Percentiles rank a stretch among this genome's conserved stretches.
Evolutionary conservation across 495 filamentous ascomycete genomes (phyloP).

Genomic region (Xylaria longipes): DNA sequence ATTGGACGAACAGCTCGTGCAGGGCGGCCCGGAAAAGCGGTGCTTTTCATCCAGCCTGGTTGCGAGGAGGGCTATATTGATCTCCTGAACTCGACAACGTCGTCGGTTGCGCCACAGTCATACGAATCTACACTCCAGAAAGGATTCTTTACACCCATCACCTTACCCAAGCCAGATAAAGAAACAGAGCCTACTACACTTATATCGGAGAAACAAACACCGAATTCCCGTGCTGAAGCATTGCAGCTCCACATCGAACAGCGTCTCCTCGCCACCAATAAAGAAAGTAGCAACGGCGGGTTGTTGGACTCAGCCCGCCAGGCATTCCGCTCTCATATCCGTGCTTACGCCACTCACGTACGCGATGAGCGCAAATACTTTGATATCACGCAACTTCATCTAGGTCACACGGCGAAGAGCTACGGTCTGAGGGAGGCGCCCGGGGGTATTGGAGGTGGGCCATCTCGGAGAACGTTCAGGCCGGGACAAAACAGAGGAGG

Average conservation of each 20-base stretch:
- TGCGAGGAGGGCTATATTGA: conserved; percentile 88
- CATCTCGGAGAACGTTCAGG: conserved; percentile 46
- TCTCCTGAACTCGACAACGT: conserved; percentile 60
- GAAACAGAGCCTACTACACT: conserved; percentile 29
- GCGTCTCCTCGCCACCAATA: conserved; percentile 47
- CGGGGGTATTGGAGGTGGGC: conserved; percentile 69
- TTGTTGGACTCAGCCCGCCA: conserved; percentile 74
- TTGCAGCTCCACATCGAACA: conserved; percentile 59
- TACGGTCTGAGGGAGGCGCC: conserved; percentile 90
- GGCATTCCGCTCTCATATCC: conserved; percentile 88
- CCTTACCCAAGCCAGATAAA: conserved; percentile 43
- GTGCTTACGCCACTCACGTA: conserved; percentile 94
- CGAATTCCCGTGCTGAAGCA: conserved; percentile 52
- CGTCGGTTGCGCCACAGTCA: conserved; percentile 43
- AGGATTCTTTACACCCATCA: conserved; percentile 54
- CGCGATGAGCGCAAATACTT: conserved; percentile 82
- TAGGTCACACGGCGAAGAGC: conserved; percentile 92
- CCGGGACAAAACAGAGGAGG: conserved; percentile 31
- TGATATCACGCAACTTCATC: conserved; percentile 84
- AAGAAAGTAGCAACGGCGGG: conserved; percentile 40
- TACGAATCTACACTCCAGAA: conserved; percentile 61
- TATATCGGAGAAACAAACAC: conserved; percentile 44
- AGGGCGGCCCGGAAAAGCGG: conserved; percentile 83
- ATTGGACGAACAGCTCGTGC: conserved; percentile 94
- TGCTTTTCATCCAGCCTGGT: conserved; percentile 88